phyloP scores from a whole-genome alignment of 257 asterid species.

The Salvia splendens region DNA sequence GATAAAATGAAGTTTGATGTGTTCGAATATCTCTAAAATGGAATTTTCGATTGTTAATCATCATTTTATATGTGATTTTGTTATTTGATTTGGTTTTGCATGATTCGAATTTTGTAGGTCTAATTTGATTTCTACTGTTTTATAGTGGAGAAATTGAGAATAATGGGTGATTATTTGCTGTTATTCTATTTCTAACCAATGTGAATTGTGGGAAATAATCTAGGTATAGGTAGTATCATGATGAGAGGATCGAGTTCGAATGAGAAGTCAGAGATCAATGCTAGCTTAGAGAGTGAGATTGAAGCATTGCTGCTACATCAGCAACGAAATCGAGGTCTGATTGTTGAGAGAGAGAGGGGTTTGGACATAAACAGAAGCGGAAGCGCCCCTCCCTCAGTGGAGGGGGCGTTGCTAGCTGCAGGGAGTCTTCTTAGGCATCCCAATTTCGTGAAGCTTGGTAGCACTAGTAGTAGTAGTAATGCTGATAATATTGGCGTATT shows the following conservation, averaged over 20 bases:
- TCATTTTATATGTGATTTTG: neutral
- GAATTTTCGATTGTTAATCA: neutral
- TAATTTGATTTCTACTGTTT: slow-evolving; percentile 9
- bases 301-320: slow-evolving; percentile 58
- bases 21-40: neutral
- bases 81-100: slow-evolving; percentile 1
- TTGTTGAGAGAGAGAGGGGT: slow-evolving; percentile 54
- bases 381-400: slow-evolving; percentile 86
- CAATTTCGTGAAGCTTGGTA: slow-evolving; percentile 36
- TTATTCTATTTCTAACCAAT: slow-evolving; percentile 21
- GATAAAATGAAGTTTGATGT: slow-evolving; percentile 2
- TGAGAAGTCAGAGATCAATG: slow-evolving; percentile 45
- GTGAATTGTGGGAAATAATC: slow-evolving; percentile 33
- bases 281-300: slow-evolving; percentile 56
- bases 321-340: slow-evolving; percentile 44
- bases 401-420: slow-evolving; percentile 60
- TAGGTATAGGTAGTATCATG: slow-evolving; percentile 22
- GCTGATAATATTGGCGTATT: slow-evolving; percentile 30
- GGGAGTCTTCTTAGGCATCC: slow-evolving; percentile 51
- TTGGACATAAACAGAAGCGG: slow-evolving; percentile 65
- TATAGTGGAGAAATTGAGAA: slow-evolving; percentile 20
- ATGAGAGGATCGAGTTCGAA: slow-evolving; percentile 55
- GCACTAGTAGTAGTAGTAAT: slow-evolving; percentile 13
- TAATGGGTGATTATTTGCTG: slow-evolving; percentile 1
- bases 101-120: neutral